Evolutionary conservation across 2,329 filamentous ascomycete genomes (phyloP).

Genomic region (Davidsoniella australis): DNA sequence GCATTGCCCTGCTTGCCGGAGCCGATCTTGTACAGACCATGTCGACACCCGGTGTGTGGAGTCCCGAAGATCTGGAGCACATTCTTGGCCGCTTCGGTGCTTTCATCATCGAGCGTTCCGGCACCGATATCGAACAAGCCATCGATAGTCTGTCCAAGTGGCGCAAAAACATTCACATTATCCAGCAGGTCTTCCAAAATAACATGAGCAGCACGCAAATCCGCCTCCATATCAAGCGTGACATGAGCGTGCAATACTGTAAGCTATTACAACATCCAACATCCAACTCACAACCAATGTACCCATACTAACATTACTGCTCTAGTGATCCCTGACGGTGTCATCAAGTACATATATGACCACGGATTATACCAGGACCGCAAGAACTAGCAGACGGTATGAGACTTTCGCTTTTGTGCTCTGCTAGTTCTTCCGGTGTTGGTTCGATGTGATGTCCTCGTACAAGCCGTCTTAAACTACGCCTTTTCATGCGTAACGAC

Average conservation of each 20-base stretch:
- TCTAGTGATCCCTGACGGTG: slow-evolving; percentile 42
- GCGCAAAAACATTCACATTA: slow-evolving; percentile 74
- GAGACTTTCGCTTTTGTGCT: neutral
- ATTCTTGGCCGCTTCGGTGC: slow-evolving; percentile 72
- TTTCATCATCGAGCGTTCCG: slow-evolving; percentile 74
- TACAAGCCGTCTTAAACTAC: too few relatives aligned
- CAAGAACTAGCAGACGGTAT: slow-evolving; percentile 5
- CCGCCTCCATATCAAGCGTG: slow-evolving; percentile 57
- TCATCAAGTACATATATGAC: slow-evolving; percentile 57
- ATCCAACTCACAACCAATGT: neutral
- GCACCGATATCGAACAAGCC: slow-evolving; percentile 78
- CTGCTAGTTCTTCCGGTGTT: neutral
- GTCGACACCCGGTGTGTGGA: slow-evolving; percentile 64
- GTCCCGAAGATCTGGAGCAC: slow-evolving; percentile 65
- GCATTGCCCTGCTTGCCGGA: slow-evolving; percentile 68
- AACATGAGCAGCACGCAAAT: slow-evolving; percentile 74
- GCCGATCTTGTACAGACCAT: slow-evolving; percentile 60
- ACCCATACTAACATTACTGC: neutral
- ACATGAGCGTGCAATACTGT: slow-evolving; percentile 65
- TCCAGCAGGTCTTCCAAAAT: slow-evolving; percentile 68
- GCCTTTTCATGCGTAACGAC: neutral
- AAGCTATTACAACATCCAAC: slow-evolving; percentile 12
- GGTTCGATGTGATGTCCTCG: neutral
- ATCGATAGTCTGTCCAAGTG: slow-evolving; percentile 65
- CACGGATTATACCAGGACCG: slow-evolving; percentile 40